Conservation (phyloP, 768 basidiomycete species). For the Mycena filopes region DNA sequence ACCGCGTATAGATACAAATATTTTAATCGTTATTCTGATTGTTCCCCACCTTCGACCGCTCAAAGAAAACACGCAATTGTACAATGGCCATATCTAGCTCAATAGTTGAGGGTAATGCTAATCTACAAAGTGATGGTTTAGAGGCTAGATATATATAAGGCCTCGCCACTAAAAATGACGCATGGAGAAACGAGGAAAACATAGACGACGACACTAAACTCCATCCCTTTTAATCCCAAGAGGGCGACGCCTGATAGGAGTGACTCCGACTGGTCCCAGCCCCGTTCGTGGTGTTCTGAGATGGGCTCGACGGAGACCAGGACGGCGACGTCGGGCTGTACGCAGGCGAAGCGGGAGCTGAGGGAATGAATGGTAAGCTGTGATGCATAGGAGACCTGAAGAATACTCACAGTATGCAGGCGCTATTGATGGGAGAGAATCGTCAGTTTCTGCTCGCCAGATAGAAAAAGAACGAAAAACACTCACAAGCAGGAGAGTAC, state of each 20-base stretch:
- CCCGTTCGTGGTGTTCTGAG: constrained; percentile 58
- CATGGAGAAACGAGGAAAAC: constrained; percentile 28
- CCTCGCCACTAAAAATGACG: constrained; percentile 31
- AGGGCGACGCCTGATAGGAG: constrained; percentile 61
- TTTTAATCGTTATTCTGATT: no score
- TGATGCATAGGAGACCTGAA: no score
- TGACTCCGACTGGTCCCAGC: constrained; percentile 50
- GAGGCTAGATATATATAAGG: constrained; percentile 34
- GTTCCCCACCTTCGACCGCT: no score
- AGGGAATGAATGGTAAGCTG: no score
- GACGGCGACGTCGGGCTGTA: constrained; percentile 89
- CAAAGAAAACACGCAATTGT: not conserved
- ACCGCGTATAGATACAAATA: no score
- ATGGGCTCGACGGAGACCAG: constrained; percentile 86
- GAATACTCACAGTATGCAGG: constrained; percentile 79
- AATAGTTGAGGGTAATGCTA: constrained; percentile 34
- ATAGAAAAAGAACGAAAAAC: constrained; percentile 11
- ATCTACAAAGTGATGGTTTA: constrained; percentile 32
- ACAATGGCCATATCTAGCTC: constrained; percentile 33
- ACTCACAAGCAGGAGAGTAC: constrained; percentile 89
- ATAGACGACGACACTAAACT: constrained; percentile 15
- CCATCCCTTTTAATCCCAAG: constrained; percentile 56
- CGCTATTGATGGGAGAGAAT: constrained; percentile 50
- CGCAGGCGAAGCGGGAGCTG: constrained; percentile 86
- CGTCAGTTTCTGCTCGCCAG: not conserved